Base-by-base conservation (phyloP, 768 basidiomycete genomes). In the Hypholoma sublateritium region DNA sequence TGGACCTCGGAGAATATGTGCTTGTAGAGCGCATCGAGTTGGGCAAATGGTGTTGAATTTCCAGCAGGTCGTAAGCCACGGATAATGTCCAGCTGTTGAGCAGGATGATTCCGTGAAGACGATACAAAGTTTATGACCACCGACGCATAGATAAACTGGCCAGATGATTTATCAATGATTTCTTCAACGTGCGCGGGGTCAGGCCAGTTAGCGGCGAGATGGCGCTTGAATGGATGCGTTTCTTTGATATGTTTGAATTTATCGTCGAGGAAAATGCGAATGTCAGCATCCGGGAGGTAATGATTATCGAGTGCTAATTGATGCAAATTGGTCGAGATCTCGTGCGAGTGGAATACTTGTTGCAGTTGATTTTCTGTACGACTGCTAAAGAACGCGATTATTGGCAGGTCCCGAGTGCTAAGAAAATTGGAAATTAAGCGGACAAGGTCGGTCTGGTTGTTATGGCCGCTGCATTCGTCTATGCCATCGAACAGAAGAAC, bases 401-500 rank as follows among this genome's bases (percentile, higher is more conserved):
- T 34, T 7, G 57, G 57, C 9, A 58, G 19, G 6, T 42, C 12
- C 19, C 6, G 13, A 11, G 3, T 5, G 17, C 22, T 14, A 14
- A 24, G 14, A 4, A 47, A 28, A 39, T 43, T 35, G 1, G n/a
- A 16, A 22, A 58, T 14, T 6, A 34, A 22, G 8, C 25, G 14
- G 19, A 58, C n/a, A 2, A 58, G 44, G 13, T 21, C 6, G 4
- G 16, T 17, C 39, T 58, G 57, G 16, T 24, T 6, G 9, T 39
- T 41, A 12, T 25, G 19, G 39, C 56, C 46, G n/a, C 22, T 17
- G 37, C 65, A 68, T 57, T 69, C 67, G 50, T 69, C 68, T 3
- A 69, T 55, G 6, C 56, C 68, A 49, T 69, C 68, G 21, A 68
- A 59, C n/a, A 68, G 25, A 1, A 36, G 21, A 25, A 52, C 36